Evolutionary conservation across 768 basidiomycete species (phyloP).

Genomic region (Serpula lacrymans): DNA sequence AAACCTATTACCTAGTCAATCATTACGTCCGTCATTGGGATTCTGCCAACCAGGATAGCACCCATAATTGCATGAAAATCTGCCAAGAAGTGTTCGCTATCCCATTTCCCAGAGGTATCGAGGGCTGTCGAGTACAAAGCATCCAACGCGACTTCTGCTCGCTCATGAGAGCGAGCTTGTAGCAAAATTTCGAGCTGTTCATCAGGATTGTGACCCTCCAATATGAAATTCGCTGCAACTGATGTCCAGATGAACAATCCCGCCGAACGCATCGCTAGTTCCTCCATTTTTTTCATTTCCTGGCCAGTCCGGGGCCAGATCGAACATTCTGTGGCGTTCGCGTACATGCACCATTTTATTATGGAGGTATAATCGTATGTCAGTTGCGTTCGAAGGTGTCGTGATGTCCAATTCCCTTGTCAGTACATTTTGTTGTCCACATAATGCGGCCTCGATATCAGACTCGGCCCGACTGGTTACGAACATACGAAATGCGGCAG

Average conservation of each 20-base stretch:
- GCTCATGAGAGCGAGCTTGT: background rate
- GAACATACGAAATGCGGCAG: constrained; percentile 13
- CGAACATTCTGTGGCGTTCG: background rate
- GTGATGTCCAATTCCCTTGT: background rate
- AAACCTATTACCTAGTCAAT: background rate
- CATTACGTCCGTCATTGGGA: background rate
- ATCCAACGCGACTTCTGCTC: background rate
- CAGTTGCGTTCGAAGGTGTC: background rate
- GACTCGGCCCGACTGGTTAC: constrained; percentile 15
- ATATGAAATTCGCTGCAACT: constrained; percentile 17
- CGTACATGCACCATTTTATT: background rate
- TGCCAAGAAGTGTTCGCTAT: background rate
- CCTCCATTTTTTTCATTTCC: constrained; percentile 5
- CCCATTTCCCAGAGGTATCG: background rate
- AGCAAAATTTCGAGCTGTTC: background rate
- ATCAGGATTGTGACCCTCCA: constrained; percentile 9
- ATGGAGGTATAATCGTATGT: background rate
- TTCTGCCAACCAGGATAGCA: background rate
- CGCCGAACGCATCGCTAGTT: constrained; percentile 5
- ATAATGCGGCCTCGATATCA: constrained; percentile 11
- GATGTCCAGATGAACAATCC: constrained; percentile 24
- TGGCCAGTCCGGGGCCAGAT: constrained; percentile 11
- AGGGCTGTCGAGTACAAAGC: background rate
- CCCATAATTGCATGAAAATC: background rate
- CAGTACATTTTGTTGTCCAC: background rate